A percentile compares a stretch with the other conserved stretches of the same genome.
These are phyloP conservation scores for Austroboletus novae-zelandiae DNA, from an alignment of 1,284 basidiomycete genomes.

Conservation along the genomic window DNA sequence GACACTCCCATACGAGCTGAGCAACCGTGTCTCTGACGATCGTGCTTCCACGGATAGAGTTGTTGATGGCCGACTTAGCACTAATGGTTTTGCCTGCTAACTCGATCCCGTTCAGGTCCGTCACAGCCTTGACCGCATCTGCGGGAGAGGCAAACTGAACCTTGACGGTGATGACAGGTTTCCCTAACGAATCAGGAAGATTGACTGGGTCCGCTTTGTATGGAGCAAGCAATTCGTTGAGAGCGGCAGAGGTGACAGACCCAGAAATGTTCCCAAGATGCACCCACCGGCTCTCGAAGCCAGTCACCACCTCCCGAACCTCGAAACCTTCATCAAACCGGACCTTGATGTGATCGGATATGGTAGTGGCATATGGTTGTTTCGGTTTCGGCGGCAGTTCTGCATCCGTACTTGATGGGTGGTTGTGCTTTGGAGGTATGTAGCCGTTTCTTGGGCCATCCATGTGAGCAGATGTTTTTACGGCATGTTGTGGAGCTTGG, in stretches of 20 bases:
- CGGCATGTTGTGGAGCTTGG: neutral
- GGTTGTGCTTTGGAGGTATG: neutral
- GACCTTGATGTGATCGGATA: conserved; percentile 33
- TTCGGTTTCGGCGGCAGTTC: conserved; percentile 12
- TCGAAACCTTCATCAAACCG: conserved; percentile 40
- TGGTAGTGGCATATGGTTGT: conserved; percentile 16
- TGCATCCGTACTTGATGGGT: neutral
- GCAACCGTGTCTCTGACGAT: conserved; percentile 32
- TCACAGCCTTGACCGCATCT: conserved; percentile 49
- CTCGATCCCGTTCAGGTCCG: conserved; percentile 43
- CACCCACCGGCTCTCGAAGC: conserved; percentile 45
- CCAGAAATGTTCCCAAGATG: conserved; percentile 34
- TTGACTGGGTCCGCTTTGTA: conserved; percentile 45
- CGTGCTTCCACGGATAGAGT: conserved; percentile 18
- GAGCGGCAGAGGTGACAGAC: conserved; percentile 3
- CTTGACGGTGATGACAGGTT: conserved; percentile 33
- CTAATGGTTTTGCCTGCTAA: conserved; percentile 39
- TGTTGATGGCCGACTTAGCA: conserved; percentile 32
- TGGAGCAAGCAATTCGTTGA: conserved; percentile 21
- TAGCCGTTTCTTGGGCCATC: neutral
- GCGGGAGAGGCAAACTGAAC: conserved; percentile 45
- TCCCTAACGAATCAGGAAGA: conserved; percentile 24
- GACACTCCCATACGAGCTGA: conserved; percentile 52
- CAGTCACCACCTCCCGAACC: conserved; percentile 37
- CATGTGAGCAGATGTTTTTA: neutral